Percentiles rank a stretch among this genome's conserved stretches.
phyloP scores from a whole-genome alignment of 2,329 filamentous ascomycete genomes.

The Pseudogymnoascus sp. region DNA sequence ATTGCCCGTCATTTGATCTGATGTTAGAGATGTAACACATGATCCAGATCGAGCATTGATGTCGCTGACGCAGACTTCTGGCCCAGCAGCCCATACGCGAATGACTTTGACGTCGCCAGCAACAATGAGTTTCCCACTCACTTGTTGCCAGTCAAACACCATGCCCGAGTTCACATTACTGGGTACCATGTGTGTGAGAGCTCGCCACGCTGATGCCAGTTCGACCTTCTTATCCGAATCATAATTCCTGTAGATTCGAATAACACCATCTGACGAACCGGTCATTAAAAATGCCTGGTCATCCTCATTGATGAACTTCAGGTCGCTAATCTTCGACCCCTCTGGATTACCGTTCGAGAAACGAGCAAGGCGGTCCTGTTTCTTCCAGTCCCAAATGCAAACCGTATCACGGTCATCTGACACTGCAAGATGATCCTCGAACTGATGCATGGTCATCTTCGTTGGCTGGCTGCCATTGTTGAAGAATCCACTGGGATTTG shows the following conservation, averaged over 20 bases:
- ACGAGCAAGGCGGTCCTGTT: conserved; percentile 64
- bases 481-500: conserved; percentile 72
- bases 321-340: conserved; percentile 86
- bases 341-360: conserved; percentile 94
- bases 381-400: conserved; percentile 89
- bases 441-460: conserved; percentile 96
- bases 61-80: conserved; percentile 87
- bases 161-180: conserved; percentile 92
- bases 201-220: conserved; percentile 85
- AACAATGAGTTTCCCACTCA: conserved; percentile 89
- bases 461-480: conserved; percentile 85
- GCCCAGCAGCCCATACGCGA: conserved; percentile 89
- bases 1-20: conserved; percentile 95
- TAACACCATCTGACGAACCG: conserved; percentile 88
- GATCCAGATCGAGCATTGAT: conserved; percentile 92
- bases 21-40: conserved; percentile 92
- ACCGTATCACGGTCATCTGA: conserved; percentile 90
- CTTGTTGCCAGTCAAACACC: conserved; percentile 98
- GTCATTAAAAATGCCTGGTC: conserved; percentile 93
- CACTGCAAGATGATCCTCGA: conserved; percentile 90
- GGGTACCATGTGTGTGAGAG: conserved; percentile 86
- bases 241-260: conserved; percentile 90
- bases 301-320: conserved; percentile 97
- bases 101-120: conserved; percentile 95
- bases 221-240: conserved; percentile 70